Percentiles rank a stretch among this genome's conserved stretches.
Conservation (phyloP, 768 basidiomycete species). For the Royoungia palumana region DNA sequence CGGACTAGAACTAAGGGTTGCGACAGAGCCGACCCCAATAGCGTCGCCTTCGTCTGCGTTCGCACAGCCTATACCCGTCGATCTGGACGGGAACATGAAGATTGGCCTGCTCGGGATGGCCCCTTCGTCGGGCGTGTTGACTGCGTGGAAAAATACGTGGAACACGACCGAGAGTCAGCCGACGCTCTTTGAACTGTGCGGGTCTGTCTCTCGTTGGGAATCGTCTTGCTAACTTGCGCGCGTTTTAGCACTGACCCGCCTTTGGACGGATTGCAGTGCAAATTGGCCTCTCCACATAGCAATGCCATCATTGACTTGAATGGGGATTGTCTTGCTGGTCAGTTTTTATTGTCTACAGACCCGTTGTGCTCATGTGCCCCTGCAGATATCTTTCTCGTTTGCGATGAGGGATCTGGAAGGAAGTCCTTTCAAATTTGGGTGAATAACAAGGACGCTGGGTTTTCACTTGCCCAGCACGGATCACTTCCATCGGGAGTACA, state of each 20-base stretch:
- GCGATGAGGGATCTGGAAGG: conserved; percentile 57
- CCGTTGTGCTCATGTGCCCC: neutral
- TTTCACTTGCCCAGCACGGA: conserved; percentile 63
- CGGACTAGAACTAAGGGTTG: neutral
- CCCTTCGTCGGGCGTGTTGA: conserved; percentile 42
- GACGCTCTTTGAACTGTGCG: conserved; percentile 64
- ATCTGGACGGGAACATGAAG: conserved; percentile 84
- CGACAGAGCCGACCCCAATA: conserved; percentile 37
- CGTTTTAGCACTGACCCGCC: conserved; percentile 53
- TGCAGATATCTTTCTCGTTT: conserved; percentile 85
- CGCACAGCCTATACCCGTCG: conserved; percentile 83
- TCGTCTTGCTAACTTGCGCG: conserved; percentile 4
- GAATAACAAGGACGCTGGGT: conserved; percentile 77
- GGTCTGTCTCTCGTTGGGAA: conserved; percentile 19
- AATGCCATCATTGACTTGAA: conserved; percentile 93
- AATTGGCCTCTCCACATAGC: conserved; percentile 83
- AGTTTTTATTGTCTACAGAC: neutral
- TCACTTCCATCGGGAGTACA: conserved; percentile 73
- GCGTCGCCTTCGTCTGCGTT: conserved; percentile 59
- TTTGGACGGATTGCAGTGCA: conserved; percentile 65
- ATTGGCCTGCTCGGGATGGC: conserved; percentile 80
- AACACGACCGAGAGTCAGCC: conserved; percentile 51
- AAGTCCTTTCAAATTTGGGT: conserved; percentile 89
- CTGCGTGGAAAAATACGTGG: conserved; percentile 83
- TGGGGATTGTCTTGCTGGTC: conserved; percentile 93